These are phyloP conservation scores for Eragrostis tef DNA, from an alignment of 202 grass and related monocot species.

Conservation along the genomic window DNA sequence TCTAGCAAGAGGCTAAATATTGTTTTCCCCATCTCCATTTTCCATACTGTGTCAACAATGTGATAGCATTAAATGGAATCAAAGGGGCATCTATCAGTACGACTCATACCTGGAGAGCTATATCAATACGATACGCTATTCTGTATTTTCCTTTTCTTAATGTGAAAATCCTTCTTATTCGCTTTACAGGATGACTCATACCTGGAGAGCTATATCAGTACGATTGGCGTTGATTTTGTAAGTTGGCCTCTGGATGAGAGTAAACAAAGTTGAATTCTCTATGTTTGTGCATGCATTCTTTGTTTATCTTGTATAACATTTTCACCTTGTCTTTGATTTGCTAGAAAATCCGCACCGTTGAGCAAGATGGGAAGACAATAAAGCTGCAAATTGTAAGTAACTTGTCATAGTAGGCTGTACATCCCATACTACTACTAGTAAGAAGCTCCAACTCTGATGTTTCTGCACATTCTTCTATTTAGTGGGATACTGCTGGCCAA, in stretches of 20 bases:
- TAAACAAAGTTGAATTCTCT: constrained; percentile 17
- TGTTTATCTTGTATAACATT: constrained; percentile 26
- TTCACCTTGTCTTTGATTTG: constrained; percentile 27
- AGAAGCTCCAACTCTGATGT: constrained; percentile 32
- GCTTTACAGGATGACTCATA: constrained; percentile 85
- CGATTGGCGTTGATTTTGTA: constrained; percentile 98
- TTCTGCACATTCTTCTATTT: constrained; percentile 23
- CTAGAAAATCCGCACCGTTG: constrained; percentile 75
- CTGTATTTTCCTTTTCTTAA: background rate
- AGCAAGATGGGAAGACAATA: constrained; percentile 83
- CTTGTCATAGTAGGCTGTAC: background rate
- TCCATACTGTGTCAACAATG: background rate
- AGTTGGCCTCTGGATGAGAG: constrained; percentile 45
- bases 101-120: no score
- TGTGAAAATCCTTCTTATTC: constrained; percentile 38
- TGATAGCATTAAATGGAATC: background rate
- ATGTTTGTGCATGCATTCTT: background rate
- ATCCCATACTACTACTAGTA: background rate
- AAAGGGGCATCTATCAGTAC: background rate
- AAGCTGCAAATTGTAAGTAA: constrained; percentile 75
- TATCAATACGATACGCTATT: no score
- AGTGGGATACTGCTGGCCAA: constrained; percentile 92
- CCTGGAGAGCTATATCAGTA: constrained; percentile 98
- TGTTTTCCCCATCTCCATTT: background rate
- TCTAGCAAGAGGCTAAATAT: background rate